Percentiles rank a stretch among this genome's conserved stretches.
These are phyloP conservation scores for Fomitopsis pulvina DNA, from an alignment of 768 basidiomycete species.

Conservation along the genomic window DNA sequence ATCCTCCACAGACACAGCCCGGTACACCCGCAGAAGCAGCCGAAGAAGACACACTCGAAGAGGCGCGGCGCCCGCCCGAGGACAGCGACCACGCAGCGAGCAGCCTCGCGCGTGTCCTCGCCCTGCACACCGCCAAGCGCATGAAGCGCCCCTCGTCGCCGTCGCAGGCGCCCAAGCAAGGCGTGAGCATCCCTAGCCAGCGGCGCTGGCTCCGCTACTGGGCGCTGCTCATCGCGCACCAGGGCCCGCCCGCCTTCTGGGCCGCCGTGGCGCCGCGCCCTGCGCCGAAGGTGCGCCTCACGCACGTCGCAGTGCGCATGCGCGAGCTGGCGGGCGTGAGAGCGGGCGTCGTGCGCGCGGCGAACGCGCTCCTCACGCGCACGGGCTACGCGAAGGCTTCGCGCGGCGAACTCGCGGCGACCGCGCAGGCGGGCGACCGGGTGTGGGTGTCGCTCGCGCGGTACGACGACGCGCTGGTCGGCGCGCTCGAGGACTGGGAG, in stretches of 20 bases:
- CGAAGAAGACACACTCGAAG: conserved; percentile 14
- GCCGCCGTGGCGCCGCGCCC: conserved; percentile 8
- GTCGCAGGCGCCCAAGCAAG: conserved; percentile 31
- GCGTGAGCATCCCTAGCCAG: conserved; percentile 79
- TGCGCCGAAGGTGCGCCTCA: conserved; percentile 47
- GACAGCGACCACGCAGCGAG: conserved; percentile 7
- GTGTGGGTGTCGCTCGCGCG: conserved; percentile 75
- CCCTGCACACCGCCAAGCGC: conserved; percentile 61
- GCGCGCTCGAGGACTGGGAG: conserved; percentile 59
- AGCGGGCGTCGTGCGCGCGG: conserved; percentile 47
- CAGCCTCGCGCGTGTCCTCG: conserved; percentile 50
- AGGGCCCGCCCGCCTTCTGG: conserved; percentile 49
- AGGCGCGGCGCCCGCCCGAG: too few species aligned
- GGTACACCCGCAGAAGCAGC: not conserved
- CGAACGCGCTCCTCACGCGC: conserved; percentile 45
- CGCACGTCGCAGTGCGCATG: conserved; percentile 53
- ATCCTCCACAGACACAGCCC: not conserved
- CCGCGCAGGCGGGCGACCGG: conserved; percentile 29
- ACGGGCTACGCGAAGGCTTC: conserved; percentile 31
- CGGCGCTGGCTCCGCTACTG: conserved; percentile 76
- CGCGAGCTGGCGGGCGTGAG: conserved; percentile 46
- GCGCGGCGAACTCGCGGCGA: conserved; percentile 6
- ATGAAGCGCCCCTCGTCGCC: conserved; percentile 45
- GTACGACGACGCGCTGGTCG: conserved; percentile 68
- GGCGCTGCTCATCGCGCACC: conserved; percentile 53